phyloP scores from a whole-genome alignment of 352 stramenopile species.

The Peronosclerospora sorghi region DNA sequence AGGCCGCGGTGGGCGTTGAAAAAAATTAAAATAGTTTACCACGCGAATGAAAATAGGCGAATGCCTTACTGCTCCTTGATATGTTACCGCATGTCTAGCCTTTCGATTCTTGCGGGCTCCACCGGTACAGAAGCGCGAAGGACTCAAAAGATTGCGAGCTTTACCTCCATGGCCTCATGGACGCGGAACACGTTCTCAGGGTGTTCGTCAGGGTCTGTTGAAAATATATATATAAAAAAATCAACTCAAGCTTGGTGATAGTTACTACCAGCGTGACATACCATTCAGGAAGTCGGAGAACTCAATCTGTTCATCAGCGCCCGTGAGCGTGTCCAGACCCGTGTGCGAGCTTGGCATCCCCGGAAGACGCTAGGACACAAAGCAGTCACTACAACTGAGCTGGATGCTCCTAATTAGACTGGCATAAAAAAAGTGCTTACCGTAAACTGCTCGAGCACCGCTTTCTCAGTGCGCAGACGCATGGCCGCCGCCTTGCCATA shows the following conservation, averaged over 20 bases:
- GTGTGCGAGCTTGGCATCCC: conserved; percentile 65
- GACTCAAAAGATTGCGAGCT: conserved; percentile 81
- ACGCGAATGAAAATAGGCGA: neutral
- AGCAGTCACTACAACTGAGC: neutral
- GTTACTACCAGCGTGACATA: conserved; percentile 8
- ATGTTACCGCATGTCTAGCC: neutral
- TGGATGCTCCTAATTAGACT: too few species aligned
- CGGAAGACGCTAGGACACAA: conserved; percentile 49
- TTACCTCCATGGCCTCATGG: conserved; percentile 84
- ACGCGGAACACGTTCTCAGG: conserved; percentile 73
- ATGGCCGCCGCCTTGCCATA: conserved; percentile 84
- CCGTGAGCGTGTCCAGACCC: conserved; percentile 71
- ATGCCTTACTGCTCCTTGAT: conserved; percentile 1
- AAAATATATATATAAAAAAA: conserved; percentile 1
- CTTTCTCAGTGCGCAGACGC: conserved; percentile 82
- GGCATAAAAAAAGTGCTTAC: conserved; percentile 14
- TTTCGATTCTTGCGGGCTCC: neutral
- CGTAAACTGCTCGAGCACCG: conserved; percentile 75
- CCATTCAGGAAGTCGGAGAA: conserved; percentile 79
- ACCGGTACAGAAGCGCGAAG: neutral
- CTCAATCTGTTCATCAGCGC: conserved; percentile 66
- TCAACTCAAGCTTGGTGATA: conserved; percentile 1
- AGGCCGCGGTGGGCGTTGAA: conserved; percentile 20
- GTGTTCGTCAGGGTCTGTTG: conserved; percentile 62
- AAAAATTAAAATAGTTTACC: conserved; percentile 6